These are phyloP conservation scores for Aspergillus ibericus DNA, from an alignment of 2,329 filamentous ascomycete species.

Conservation along the genomic window DNA sequence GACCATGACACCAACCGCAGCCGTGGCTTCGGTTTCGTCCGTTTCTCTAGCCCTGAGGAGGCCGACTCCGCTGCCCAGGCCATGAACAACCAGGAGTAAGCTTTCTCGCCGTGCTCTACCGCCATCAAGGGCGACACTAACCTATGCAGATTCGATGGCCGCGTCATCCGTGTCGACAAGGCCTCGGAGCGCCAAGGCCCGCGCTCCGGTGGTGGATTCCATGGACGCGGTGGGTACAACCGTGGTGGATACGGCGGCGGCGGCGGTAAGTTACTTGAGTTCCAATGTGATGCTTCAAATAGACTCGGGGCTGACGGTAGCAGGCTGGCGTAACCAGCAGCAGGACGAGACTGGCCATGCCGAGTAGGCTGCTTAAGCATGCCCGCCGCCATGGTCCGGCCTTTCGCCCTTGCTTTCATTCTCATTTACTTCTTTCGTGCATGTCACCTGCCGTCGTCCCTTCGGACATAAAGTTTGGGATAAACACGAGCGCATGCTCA, in stretches of 20 bases:
- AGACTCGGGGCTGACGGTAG: not conserved
- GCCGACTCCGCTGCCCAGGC: conserved; percentile 44
- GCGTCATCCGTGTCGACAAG: conserved; percentile 92
- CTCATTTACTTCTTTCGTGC: not conserved
- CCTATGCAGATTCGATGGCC: conserved; percentile 77
- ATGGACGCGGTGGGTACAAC: conserved; percentile 49
- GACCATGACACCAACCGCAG: conserved; percentile 95
- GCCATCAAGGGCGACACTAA: conserved; percentile 1
- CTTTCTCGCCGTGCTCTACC: conserved; percentile 12
- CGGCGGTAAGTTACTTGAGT: not conserved
- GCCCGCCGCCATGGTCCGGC: not conserved
- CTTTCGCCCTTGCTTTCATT: not conserved
- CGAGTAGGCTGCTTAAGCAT: not conserved
- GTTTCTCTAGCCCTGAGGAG: conserved; percentile 61
- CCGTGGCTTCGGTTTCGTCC: conserved; percentile 96
- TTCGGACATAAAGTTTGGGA: conserved; percentile 1
- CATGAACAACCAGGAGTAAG: conserved; percentile 68
- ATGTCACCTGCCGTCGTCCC: not conserved
- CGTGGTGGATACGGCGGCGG: conserved; percentile 24
- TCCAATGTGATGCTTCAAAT: not conserved
- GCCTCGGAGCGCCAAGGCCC: conserved; percentile 76
- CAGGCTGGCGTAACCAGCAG: conserved; percentile 24
- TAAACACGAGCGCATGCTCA: not conserved
- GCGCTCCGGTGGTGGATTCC: conserved; percentile 50
- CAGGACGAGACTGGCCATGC: conserved; percentile 8